Conservation (phyloP, 805 yeast genomes). For the Lachancea nothofagi region DNA sequence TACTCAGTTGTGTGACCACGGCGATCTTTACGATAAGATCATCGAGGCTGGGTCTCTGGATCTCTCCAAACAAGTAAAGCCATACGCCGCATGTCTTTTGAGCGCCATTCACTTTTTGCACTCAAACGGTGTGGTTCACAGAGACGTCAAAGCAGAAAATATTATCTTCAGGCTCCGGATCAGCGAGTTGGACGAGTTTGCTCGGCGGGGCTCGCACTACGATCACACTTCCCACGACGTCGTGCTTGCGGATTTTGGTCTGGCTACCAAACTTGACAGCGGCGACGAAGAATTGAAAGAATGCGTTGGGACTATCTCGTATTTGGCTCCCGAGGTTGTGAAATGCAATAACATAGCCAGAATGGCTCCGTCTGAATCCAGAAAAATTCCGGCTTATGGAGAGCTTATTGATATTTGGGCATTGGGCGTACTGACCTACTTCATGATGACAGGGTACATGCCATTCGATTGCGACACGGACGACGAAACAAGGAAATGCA, state of each 20-base stretch:
- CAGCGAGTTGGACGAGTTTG: constrained; percentile 2
- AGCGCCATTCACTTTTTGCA: constrained; percentile 57
- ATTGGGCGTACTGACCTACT: constrained; percentile 64
- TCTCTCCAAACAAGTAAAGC: constrained; percentile 43
- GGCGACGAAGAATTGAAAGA: constrained; percentile 36
- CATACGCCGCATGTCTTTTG: constrained; percentile 44
- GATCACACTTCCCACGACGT: constrained; percentile 31
- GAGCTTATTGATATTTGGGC: constrained; percentile 71
- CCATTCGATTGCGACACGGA: constrained; percentile 74
- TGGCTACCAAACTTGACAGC: constrained; percentile 46
- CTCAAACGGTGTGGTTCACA: constrained; percentile 53
- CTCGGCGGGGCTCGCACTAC: constrained; percentile 15
- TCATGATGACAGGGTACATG: constrained; percentile 66
- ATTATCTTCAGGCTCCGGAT: constrained; percentile 41
- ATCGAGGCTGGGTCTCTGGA: constrained; percentile 41
- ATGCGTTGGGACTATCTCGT: constrained; percentile 64
- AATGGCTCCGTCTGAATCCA: constrained; percentile 15
- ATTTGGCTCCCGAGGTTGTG: constrained; percentile 70
- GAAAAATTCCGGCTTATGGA: constrained; percentile 39
- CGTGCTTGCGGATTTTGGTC: constrained; percentile 46
- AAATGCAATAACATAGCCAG: constrained; percentile 33
- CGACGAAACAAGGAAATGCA: constrained; percentile 61
- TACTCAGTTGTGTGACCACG: constrained; percentile 63
- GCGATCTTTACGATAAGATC: constrained; percentile 62
- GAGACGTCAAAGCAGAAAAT: constrained; percentile 72